A percentile compares a stretch with the other conserved stretches of the same genome.
Evolutionary conservation across 2,329 filamentous ascomycete genomes (phyloP).

Genomic region (Leptographium radiaticola): DNA sequence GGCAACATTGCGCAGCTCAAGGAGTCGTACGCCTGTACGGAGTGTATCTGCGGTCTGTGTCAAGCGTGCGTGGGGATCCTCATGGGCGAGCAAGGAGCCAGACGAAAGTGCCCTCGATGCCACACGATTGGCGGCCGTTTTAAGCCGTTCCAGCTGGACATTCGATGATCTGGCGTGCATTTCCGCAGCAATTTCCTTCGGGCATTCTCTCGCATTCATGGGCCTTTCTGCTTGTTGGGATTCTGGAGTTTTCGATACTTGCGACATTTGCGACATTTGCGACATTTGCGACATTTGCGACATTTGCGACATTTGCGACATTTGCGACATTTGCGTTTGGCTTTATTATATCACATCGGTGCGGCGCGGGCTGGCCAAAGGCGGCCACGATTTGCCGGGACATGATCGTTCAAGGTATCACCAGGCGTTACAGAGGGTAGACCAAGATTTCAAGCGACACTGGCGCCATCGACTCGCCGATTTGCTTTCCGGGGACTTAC

Average conservation of each 20-base stretch:
- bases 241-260: too few species aligned
- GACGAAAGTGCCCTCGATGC: slow-evolving; percentile 67
- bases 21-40: slow-evolving; percentile 86
- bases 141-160: slow-evolving; percentile 76
- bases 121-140: slow-evolving; percentile 67
- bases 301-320: too few species aligned
- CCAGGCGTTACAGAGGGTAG: slow-evolving; percentile 1
- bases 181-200: too few species aligned
- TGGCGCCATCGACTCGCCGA: background rate
- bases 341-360: background rate
- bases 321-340: too few species aligned
- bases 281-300: too few species aligned
- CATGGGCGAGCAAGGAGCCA: slow-evolving; percentile 60
- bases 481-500: background rate
- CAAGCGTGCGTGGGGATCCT: slow-evolving; percentile 74
- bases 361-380: background rate
- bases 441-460: background rate
- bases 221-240: too few species aligned
- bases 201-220: too few species aligned
- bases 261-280: too few species aligned
- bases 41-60: slow-evolving; percentile 91
- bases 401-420: background rate
- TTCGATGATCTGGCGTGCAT: slow-evolving; percentile 42
- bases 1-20: slow-evolving; percentile 62
- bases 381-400: background rate